Percentiles rank a stretch among this genome's conserved stretches.
Evolutionary conservation across 2,329 filamentous ascomycete genomes (phyloP).

Genomic region (Escovopsis sp.): DNA sequence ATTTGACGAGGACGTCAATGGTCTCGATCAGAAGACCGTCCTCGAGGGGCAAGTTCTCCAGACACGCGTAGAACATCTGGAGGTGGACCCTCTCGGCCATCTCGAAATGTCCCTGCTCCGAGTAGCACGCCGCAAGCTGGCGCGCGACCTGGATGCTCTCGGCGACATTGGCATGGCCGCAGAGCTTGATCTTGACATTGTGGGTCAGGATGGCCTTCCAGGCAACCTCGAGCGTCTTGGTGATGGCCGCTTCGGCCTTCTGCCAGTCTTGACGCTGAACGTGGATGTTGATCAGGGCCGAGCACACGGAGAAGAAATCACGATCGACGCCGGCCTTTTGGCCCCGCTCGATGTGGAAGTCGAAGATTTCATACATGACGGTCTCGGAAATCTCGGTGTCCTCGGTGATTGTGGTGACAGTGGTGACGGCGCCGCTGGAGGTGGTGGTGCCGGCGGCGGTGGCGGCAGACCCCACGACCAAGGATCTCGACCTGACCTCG

Average conservation of each 20-base stretch:
- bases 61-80: constrained; percentile 21
- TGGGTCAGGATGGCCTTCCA: constrained; percentile 22
- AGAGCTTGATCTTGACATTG: constrained; percentile 14
- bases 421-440: constrained; percentile 20
- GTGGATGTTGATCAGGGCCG: constrained; percentile 20
- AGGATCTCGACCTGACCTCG: constrained; percentile 5
- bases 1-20: constrained; percentile 16
- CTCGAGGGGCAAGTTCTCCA: constrained; percentile 17
- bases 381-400: constrained; percentile 18
- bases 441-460: background rate
- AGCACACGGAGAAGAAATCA: constrained; percentile 20
- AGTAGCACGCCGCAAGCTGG: constrained; percentile 21
- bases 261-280: constrained; percentile 18
- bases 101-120: constrained; percentile 20
- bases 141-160: constrained; percentile 20
- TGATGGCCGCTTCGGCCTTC: constrained; percentile 21
- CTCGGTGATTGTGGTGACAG: constrained; percentile 8
- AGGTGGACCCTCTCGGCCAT: constrained; percentile 23
- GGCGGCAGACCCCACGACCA: too few relatives aligned
- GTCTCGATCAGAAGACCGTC: constrained; percentile 16
- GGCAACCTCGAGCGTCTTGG: constrained; percentile 21
- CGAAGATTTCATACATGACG: constrained; percentile 20
- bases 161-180: constrained; percentile 14
- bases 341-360: constrained; percentile 21
- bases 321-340: constrained; percentile 18